Base-by-base conservation (phyloP, 208 protist genomes). In the Porcisia hertigi region DNA sequence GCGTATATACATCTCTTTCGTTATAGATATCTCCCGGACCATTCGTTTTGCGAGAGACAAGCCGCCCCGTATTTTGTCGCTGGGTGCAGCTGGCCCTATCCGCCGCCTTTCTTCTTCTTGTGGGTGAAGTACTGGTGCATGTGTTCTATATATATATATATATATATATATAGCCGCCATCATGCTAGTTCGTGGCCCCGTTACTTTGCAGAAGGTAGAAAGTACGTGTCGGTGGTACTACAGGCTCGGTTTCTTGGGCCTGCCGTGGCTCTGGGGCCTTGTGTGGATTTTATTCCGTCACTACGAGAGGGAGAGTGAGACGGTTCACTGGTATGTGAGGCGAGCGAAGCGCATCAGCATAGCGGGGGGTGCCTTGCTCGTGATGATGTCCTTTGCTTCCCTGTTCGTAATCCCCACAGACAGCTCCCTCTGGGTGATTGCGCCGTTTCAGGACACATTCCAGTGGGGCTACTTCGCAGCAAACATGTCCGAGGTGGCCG, bases 231-330 rank as follows among this genome's bases (percentile, higher is more conserved):
- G 49, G 20, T 78, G 75, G 71, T 85, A 85, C 75, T 85, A 67
- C 60, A 71, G 72, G 0, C 41, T 73, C 23, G 81, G 81, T 16
- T 85, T 85, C 54, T 57, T 77, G 3, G 71, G 59, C 1, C 55
- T 85, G 59, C 81, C 81, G 23, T 85, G 81, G 81, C 58, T 85
- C 47, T 85, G 81, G 81, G 75, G 59, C 20, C 16, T 73, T 30
- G 25, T 85, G 54, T 85, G 69, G 62, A 53, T 77, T 11, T 67
- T 85, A 34, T 80, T 80, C 23, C 53, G 76, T 3, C 75, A 77
- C 55, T 77, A 85, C 45, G 65, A 75, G 54, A 23, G 71, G 55
- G 74, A 85, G 57, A 85, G 81, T 60, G 75, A 80, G 2, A 23
- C n/a, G 36, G 71, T 85, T 36, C 55, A 43, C 47, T 85, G 81